These are phyloP conservation scores for Thermothielavioides terrestris DNA, from an alignment of 495 filamentous ascomycete species.

Conservation along the genomic window DNA sequence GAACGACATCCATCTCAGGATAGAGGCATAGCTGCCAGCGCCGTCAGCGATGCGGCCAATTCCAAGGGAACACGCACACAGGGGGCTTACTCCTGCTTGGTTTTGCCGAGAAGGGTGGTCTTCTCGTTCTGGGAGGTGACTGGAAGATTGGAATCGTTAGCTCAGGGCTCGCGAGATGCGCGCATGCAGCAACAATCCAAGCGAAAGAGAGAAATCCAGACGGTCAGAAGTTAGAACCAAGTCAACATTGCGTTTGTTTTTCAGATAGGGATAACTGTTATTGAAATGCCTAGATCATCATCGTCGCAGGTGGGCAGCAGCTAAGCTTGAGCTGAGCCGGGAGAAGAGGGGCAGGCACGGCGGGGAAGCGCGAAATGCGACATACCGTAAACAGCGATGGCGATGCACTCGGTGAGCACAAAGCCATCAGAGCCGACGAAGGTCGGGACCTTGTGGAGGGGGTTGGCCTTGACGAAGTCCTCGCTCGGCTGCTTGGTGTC, in stretches of 20 bases:
- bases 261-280: conserved; percentile 99
- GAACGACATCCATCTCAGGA: conserved; percentile 94
- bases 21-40: conserved; percentile 65
- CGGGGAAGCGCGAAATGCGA: conserved; percentile 21
- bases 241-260: conserved; percentile 70
- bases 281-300: conserved; percentile 67
- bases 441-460: conserved; percentile 81
- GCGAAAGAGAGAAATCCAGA: conserved; percentile 19
- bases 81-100: conserved; percentile 82
- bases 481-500: conserved; percentile 49
- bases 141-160: conserved; percentile 38
- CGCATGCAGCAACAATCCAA: conserved; percentile 5
- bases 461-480: conserved; percentile 79
- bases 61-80: not conserved
- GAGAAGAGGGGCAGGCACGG: conserved; percentile 4
- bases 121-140: conserved; percentile 99
- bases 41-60: conserved; percentile 15
- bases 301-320: conserved; percentile 17
- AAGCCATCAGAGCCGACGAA: conserved; percentile 93
- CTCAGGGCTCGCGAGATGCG: conserved; percentile 18
- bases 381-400: conserved; percentile 96
- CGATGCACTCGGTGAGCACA: conserved; percentile 78
- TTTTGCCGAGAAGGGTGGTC: conserved; percentile 96
- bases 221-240: conserved; percentile 51
- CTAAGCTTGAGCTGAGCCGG: not conserved